A percentile compares a stretch with the other conserved stretches of the same genome.
Conservation (phyloP, 306 rosid genomes). For the Senna tora region DNA sequence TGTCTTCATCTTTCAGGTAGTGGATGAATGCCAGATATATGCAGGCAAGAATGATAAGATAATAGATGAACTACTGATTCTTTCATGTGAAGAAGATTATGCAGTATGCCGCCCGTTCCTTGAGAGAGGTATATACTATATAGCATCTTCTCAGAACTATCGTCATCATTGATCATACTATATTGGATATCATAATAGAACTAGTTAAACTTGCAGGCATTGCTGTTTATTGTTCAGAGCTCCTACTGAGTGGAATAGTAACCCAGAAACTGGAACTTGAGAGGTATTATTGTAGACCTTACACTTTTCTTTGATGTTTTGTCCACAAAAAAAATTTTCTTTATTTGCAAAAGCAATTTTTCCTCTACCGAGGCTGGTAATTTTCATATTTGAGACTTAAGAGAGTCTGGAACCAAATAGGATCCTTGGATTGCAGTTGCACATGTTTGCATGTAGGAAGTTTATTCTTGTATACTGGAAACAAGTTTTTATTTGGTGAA, state of each 20-base stretch:
- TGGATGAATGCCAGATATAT: conserved; percentile 45
- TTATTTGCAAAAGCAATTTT: neutral
- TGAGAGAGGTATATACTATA: conserved; percentile 41
- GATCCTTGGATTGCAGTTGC: neutral
- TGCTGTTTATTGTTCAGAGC: conserved; percentile 51
- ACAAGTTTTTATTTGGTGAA: conserved; percentile 7
- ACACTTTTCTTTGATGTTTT: conserved; percentile 29
- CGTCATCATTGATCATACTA: neutral
- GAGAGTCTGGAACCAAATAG: conserved; percentile 3
- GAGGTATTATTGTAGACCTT: conserved; percentile 36
- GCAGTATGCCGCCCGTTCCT: conserved; percentile 46
- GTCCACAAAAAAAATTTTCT: too few species aligned
- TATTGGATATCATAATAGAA: neutral
- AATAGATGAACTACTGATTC: conserved; percentile 50
- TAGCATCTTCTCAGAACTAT: conserved; percentile 25
- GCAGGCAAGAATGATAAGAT: conserved; percentile 35
- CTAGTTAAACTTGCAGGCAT: conserved; percentile 45
- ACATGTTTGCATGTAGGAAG: conserved; percentile 7
- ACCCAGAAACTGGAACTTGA: conserved; percentile 47
- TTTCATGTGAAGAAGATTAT: conserved; percentile 59
- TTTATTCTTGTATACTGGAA: neutral
- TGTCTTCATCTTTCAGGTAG: conserved; percentile 48
- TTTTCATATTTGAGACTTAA: too few species aligned
- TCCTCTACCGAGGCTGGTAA: too few species aligned
- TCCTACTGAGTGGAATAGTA: conserved; percentile 58